Evolutionary conservation across 768 basidiomycete genomes (phyloP).

Genomic region (Hortiboletus campestris): DNA sequence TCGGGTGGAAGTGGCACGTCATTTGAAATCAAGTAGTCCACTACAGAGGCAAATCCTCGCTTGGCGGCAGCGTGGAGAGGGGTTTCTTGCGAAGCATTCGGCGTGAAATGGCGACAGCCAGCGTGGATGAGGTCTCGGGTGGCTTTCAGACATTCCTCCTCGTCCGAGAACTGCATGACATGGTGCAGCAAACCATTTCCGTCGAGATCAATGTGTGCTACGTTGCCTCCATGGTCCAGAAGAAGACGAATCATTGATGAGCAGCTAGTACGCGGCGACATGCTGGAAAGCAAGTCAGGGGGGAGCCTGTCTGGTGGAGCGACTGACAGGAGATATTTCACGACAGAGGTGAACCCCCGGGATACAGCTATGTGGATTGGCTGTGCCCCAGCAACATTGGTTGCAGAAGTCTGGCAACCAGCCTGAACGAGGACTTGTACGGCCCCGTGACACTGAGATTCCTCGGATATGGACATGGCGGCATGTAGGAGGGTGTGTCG

Average conservation of each 20-base stretch:
- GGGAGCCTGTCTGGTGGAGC: no score
- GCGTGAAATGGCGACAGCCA: not conserved
- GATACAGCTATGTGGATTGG: not conserved
- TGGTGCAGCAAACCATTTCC: not conserved
- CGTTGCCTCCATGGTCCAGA: not conserved
- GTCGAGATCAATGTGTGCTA: not conserved
- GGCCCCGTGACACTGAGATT: no score
- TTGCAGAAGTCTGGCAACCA: not conserved
- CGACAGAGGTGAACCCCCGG: not conserved
- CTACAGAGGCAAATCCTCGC: not conserved
- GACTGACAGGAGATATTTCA: not conserved
- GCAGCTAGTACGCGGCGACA: accelerated
- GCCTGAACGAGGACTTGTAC: not conserved
- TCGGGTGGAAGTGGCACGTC: not conserved
- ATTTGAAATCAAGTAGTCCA: not conserved
- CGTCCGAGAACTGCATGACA: not conserved
- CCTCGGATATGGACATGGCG: not conserved
- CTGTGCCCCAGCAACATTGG: not conserved
- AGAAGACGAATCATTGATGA: not conserved
- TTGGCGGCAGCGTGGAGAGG: not conserved
- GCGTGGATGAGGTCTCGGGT: not conserved
- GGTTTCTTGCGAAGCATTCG: not conserved
- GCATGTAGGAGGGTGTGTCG: not conserved
- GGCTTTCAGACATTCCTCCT: not conserved
- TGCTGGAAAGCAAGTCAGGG: not conserved